Conservation (phyloP, 306 rosid genomes). For the Corylus americana region DNA sequence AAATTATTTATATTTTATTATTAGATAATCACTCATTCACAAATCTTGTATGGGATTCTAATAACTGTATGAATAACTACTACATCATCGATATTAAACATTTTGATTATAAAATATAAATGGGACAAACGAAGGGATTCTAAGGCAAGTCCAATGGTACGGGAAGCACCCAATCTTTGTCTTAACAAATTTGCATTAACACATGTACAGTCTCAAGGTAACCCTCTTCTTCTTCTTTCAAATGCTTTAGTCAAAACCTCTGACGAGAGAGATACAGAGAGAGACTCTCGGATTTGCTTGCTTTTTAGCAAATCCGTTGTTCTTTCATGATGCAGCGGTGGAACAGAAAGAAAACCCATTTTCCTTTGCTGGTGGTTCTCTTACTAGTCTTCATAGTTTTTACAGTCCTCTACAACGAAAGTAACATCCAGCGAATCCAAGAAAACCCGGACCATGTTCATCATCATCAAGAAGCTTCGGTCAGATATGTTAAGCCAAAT, state of each 20-base stretch:
- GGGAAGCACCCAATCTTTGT: background rate
- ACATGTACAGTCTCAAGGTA: background rate
- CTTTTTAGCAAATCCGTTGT: background rate
- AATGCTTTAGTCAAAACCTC: background rate
- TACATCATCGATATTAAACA: too few relatives aligned
- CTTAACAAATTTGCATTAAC: background rate
- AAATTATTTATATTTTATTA: too few relatives aligned
- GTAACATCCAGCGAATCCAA: conserved; percentile 55
- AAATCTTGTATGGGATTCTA: too few relatives aligned
- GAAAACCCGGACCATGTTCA: conserved; percentile 50
- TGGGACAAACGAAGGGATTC: background rate
- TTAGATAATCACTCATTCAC: too few relatives aligned
- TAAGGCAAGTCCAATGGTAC: background rate
- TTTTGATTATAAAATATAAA: background rate
- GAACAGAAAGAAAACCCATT: conserved; percentile 65
- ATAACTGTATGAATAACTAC: too few relatives aligned
- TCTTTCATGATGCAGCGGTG: conserved; percentile 53
- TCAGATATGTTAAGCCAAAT: conserved; percentile 74
- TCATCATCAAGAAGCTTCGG: conserved; percentile 47
- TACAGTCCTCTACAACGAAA: conserved; percentile 69
- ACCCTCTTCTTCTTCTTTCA: background rate
- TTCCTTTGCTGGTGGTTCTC: conserved; percentile 55
- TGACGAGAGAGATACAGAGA: background rate
- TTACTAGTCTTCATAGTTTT: conserved; percentile 55
- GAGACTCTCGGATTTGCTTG: background rate